Evolutionary conservation across 163 green algal species (phyloP).

Genomic region (Chlamydomonas reinhardtii): DNA sequence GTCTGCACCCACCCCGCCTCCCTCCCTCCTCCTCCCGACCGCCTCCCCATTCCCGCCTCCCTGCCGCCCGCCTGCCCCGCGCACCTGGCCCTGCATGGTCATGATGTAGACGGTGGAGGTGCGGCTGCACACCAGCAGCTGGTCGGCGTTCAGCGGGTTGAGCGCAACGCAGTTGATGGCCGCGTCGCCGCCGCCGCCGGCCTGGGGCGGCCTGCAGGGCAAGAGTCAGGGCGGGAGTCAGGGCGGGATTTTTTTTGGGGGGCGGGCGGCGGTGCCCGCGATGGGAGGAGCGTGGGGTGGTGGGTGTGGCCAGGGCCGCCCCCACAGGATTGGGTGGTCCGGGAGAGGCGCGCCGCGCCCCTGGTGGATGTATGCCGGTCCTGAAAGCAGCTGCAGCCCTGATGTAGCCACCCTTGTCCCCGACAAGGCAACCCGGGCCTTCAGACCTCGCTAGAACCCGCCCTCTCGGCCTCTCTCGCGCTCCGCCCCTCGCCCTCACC

Average conservation of each 20-base stretch:
- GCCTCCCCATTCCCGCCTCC: background rate
- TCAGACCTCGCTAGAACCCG: too few species aligned
- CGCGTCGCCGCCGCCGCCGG: constrained; percentile 67
- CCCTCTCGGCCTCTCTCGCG: background rate
- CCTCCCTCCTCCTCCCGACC: too few species aligned
- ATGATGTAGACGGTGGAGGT: constrained; percentile 87
- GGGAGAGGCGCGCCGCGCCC: too few species aligned
- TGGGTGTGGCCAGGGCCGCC: too few species aligned
- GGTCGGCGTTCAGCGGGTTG: constrained; percentile 87
- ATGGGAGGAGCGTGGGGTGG: too few species aligned
- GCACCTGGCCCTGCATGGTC: constrained; percentile 84
- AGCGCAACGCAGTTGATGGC: constrained; percentile 84
- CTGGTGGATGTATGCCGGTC: too few species aligned
- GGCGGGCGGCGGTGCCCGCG: too few species aligned
- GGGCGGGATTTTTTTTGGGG: background rate
- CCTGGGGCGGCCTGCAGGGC: constrained; percentile 61
- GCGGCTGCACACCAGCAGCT: constrained; percentile 90
- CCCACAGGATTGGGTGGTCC: too few species aligned
- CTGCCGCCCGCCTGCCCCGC: background rate
- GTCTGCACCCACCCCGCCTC: too few species aligned
- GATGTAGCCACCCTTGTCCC: too few species aligned
- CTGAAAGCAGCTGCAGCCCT: too few species aligned
- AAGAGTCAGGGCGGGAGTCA: background rate
- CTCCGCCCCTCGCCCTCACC: constrained; percentile 47
- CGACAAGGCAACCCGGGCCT: too few species aligned